Evolutionary conservation across 179 eudicot genomes (phyloP).

Genomic region (Camellia oleifera): DNA sequence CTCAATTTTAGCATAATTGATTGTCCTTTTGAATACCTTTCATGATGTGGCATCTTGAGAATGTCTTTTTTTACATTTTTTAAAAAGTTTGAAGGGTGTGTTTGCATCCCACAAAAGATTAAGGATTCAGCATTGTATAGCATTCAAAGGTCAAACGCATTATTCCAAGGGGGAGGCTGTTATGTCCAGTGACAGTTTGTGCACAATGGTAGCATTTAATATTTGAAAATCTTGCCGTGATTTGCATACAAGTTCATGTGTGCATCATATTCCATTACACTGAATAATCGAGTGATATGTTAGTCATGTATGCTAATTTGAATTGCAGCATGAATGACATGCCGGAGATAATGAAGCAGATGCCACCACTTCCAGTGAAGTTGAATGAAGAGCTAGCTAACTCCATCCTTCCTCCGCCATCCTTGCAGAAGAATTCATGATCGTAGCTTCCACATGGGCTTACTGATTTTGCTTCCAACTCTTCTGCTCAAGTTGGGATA

Average conservation of each 20-base stretch:
- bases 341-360: slow-evolving; percentile 92
- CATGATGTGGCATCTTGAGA: neutral
- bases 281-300: neutral
- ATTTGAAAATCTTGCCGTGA: neutral
- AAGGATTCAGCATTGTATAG: neutral
- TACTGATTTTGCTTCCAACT: slow-evolving; percentile 5
- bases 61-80: neutral
- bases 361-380: slow-evolving; percentile 96
- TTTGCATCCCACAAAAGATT: neutral
- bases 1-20: neutral
- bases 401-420: slow-evolving; percentile 56
- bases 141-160: neutral
- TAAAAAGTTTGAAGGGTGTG: neutral
- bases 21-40: neutral
- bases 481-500: neutral
- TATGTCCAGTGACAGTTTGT: no score
- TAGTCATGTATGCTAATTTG: slow-evolving; percentile 11
- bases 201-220: neutral
- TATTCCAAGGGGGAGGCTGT: no score
- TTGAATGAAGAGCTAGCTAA: slow-evolving; percentile 80
- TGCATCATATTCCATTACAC: neutral
- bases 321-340: slow-evolving; percentile 67
- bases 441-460: neutral
- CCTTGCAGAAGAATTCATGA: slow-evolving; percentile 53
- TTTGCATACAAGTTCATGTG: neutral